Conservation (phyloP, 2,329 filamentous ascomycete species). For the Diaporthe longicolla region DNA sequence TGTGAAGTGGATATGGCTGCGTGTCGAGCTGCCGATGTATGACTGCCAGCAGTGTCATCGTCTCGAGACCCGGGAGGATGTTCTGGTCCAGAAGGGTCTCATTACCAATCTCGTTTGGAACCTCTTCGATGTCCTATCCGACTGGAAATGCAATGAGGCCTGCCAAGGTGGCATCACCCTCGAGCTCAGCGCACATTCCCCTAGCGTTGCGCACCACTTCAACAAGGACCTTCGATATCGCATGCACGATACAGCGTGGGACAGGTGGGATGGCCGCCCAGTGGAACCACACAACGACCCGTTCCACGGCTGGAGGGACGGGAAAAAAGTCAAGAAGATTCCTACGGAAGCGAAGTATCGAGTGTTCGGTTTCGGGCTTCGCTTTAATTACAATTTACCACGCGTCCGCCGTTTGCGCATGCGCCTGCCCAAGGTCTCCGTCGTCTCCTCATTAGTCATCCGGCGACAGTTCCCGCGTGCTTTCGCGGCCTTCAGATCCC, state of each 20-base stretch:
- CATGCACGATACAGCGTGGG: not conserved
- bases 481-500: not conserved
- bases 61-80: not conserved
- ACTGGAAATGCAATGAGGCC: not conserved
- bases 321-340: not conserved
- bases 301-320: not conserved
- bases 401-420: not conserved
- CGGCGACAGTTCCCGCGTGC: not conserved
- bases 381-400: not conserved
- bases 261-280: not conserved
- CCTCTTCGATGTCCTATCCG: not conserved
- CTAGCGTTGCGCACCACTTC: not conserved
- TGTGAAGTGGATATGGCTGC: constrained; percentile 31
- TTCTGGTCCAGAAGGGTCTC: not conserved
- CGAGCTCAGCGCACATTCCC: constrained; percentile 9
- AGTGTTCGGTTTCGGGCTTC: not conserved
- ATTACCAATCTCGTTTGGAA: not conserved
- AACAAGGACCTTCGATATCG: constrained; percentile 13
- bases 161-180: not conserved
- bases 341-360: not conserved
- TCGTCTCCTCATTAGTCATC: not conserved
- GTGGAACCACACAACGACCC: not conserved
- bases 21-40: constrained; percentile 28
- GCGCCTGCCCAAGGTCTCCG: constrained; percentile 5
- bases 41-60: constrained; percentile 23